These are phyloP conservation scores for Backusella morwellensis DNA, from an alignment of 192 early-diverging fungal genomes.

Conservation along the genomic window DNA sequence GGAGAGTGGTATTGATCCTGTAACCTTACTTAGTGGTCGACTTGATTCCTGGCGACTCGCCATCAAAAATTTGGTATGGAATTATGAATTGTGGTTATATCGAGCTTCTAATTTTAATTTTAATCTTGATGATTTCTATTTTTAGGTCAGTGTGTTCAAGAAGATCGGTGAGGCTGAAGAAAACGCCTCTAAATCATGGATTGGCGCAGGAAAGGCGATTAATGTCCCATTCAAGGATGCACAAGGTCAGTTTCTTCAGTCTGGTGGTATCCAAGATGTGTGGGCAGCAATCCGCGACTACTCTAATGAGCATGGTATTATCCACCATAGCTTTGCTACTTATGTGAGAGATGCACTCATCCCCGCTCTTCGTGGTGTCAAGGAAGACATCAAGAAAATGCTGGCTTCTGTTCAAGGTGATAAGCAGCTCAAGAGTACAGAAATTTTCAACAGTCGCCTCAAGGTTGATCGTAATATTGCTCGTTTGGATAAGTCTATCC, in stretches of 20 bases:
- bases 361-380: conserved; percentile 17
- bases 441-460: conserved; percentile 20
- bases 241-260: conserved; percentile 20
- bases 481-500: conserved; percentile 14
- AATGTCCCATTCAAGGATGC: conserved; percentile 14
- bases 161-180: conserved; percentile 19
- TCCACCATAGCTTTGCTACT: conserved; percentile 22
- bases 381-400: conserved; percentile 25
- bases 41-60: conserved; percentile 24
- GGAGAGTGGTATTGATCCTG: conserved; percentile 31
- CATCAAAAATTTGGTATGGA: conserved; percentile 29
- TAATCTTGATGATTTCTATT: not conserved
- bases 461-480: conserved; percentile 13
- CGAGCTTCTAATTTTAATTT: not conserved
- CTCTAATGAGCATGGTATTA: conserved; percentile 15
- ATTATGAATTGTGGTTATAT: not conserved
- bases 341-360: conserved; percentile 19
- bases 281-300: conserved; percentile 26
- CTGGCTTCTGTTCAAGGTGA: conserved; percentile 14
- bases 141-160: conserved; percentile 29
- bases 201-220: conserved; percentile 2
- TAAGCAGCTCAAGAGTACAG: conserved; percentile 9
- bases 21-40: conserved; percentile 11
- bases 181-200: conserved; percentile 14
- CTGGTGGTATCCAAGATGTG: conserved; percentile 32